Evolutionary conservation across 2,329 filamentous ascomycete genomes (phyloP).

Genomic region (Aureobasidium sp.): DNA sequence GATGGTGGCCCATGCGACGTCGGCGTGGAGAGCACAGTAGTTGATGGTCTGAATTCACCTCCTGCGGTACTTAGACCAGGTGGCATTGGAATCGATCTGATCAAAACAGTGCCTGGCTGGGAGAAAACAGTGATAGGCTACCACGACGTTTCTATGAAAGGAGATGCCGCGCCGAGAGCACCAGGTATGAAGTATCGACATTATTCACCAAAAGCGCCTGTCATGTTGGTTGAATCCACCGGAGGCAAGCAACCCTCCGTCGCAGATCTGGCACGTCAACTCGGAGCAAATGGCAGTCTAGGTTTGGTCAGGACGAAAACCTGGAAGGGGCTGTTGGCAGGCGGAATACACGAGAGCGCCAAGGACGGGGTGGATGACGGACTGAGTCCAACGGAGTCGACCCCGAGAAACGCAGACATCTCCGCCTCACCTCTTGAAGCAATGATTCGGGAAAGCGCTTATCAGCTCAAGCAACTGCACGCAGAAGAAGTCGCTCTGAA

Average conservation of each 20-base stretch:
- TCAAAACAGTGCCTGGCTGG: slow-evolving; percentile 71
- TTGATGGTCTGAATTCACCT: slow-evolving; percentile 76
- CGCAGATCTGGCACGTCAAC: slow-evolving; percentile 23
- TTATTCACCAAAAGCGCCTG: slow-evolving; percentile 83
- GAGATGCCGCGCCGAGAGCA: slow-evolving; percentile 61
- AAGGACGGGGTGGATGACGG: slow-evolving; percentile 11
- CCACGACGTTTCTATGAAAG: slow-evolving; percentile 60
- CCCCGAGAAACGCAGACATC: not conserved
- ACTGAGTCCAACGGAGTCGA: not conserved
- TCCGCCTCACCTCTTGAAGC: not conserved
- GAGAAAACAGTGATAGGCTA: slow-evolving; percentile 69
- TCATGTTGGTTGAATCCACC: slow-evolving; percentile 68
- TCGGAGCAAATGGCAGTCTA: slow-evolving; percentile 21
- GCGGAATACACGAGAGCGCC: slow-evolving; percentile 19
- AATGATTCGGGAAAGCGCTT: slow-evolving; percentile 4
- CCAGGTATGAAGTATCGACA: slow-evolving; percentile 99
- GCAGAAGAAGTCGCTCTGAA: not conserved
- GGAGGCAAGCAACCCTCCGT: slow-evolving; percentile 18
- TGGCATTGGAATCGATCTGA: slow-evolving; percentile 73
- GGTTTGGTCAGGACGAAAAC: slow-evolving; percentile 32
- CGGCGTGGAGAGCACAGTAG: slow-evolving; percentile 93
- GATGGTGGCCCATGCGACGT: slow-evolving; percentile 82
- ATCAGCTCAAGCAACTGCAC: not conserved
- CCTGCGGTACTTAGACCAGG: slow-evolving; percentile 80
- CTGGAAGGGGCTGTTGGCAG: slow-evolving; percentile 22